These are phyloP conservation scores for Phoma sp. DNA, from an alignment of 2,329 filamentous ascomycete species.

Conservation along the genomic window DNA sequence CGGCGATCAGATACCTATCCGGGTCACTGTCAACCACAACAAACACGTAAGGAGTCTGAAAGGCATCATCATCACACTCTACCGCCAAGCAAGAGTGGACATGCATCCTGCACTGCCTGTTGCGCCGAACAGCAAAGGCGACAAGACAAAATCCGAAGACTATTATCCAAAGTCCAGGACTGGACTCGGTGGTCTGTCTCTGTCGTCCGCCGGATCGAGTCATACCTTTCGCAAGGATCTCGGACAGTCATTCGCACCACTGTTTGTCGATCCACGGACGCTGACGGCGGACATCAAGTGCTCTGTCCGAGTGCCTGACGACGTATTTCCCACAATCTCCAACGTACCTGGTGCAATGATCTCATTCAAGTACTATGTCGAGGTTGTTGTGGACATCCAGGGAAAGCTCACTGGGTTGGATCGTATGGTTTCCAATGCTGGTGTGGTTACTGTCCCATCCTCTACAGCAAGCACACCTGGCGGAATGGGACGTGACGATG, in stretches of 20 bases:
- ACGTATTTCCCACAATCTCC: slow-evolving; percentile 89
- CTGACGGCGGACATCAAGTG: slow-evolving; percentile 82
- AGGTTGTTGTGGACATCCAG: slow-evolving; percentile 90
- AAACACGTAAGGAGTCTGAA: slow-evolving; percentile 90
- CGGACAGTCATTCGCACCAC: slow-evolving; percentile 83
- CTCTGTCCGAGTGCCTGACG: slow-evolving; percentile 84
- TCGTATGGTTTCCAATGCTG: slow-evolving; percentile 64
- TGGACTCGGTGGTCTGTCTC: slow-evolving; percentile 82
- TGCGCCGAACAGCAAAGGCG: slow-evolving; percentile 67
- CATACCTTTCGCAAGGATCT: slow-evolving; percentile 97
- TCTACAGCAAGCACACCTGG: slow-evolving; percentile 50
- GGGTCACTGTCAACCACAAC: slow-evolving; percentile 83
- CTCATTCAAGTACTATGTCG: slow-evolving; percentile 90
- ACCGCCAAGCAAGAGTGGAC: slow-evolving; percentile 89
- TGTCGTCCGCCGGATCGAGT: slow-evolving; percentile 84
- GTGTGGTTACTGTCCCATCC: slow-evolving; percentile 56
- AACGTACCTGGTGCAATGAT: slow-evolving; percentile 93
- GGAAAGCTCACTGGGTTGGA: slow-evolving; percentile 82
- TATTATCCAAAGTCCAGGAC: slow-evolving; percentile 87
- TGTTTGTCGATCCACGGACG: slow-evolving; percentile 83
- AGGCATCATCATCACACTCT: slow-evolving; percentile 90
- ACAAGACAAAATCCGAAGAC: slow-evolving; percentile 77
- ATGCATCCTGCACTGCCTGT: slow-evolving; percentile 71
- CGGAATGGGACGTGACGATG: slow-evolving; percentile 39
- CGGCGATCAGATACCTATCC: slow-evolving; percentile 81